Base-by-base conservation (phyloP, 2,329 filamentous ascomycete species). In the Aureobasidium musti region DNA sequence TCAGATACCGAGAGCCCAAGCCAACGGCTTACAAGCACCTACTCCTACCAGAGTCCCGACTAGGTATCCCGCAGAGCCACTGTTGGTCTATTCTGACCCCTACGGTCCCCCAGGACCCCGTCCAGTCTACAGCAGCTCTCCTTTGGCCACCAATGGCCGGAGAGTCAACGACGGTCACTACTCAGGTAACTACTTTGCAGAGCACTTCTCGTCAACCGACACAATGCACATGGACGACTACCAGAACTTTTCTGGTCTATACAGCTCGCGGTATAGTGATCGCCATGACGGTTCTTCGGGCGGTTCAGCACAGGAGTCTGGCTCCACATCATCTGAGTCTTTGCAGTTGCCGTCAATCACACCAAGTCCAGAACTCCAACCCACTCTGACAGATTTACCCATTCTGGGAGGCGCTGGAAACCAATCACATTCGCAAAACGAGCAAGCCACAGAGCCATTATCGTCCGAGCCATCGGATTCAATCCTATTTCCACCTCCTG, bases 231-330 rank as follows among this genome's bases (percentile, higher is more conserved):
- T 52, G 11, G 59, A 65, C 6, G 37, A 56, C 5, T 26, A 3
- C 10, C 11, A 54, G 13, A 30, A 13, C 7, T 26, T 43, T 8
- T 50, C 61, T 35, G 61, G 21, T n/a, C 54, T 66, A 11, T 45
- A 52, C 33, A 30, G 23, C 33, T 66, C 64, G 11, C 54, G 54
- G 8, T 47, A 61, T 35, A 60, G 54, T 21, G 23, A 35, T 26
- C 78, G 75, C 72, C 73, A 73, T 19, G 78, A 81, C 71, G 77
- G 78, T n/a, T 80, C 78, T 21, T 73, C 72, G 6, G 76, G 74
- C 5, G 75, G 73, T 1, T 73, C 74, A 4, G 37, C 17, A 45
- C 50, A 35, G 11, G 74, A 75, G 1, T 68, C 68, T 10, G 68
- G 57, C 1, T 68, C 68, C 1, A 68, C 66, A 0, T 67, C 67